Evolutionary conservation across 2,329 filamentous ascomycete genomes (phyloP).

Genomic region (Ophiostoma populinum): DNA sequence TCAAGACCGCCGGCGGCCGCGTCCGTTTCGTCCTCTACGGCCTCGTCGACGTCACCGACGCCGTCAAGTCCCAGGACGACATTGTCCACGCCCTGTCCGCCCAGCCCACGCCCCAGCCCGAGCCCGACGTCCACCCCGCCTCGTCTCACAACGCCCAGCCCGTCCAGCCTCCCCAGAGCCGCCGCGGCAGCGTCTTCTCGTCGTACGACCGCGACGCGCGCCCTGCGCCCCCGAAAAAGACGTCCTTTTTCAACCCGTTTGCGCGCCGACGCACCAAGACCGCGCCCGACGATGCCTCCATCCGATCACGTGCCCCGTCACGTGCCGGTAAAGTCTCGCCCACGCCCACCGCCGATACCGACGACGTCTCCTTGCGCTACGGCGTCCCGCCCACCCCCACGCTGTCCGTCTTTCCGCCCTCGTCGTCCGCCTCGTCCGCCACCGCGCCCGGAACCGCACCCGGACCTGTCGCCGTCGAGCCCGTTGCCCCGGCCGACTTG

Average conservation of each 20-base stretch:
- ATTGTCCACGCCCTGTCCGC: slow-evolving; percentile 30
- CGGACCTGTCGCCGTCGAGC: no score
- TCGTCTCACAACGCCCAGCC: background rate
- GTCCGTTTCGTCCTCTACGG: slow-evolving; percentile 36
- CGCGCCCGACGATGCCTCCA: background rate
- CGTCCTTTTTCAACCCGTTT: slow-evolving; percentile 10
- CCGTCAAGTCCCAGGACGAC: slow-evolving; percentile 31
- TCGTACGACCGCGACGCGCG: background rate
- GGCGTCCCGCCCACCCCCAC: no score
- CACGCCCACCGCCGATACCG: background rate
- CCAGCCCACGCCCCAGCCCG: slow-evolving; percentile 14
- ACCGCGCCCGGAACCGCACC: no score
- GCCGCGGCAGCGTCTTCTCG: background rate
- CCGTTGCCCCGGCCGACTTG: background rate
- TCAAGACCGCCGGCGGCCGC: slow-evolving; percentile 29
- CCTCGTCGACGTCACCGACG: slow-evolving; percentile 39
- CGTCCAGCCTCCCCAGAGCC: background rate
- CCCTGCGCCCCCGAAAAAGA: background rate
- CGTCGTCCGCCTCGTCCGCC: no score
- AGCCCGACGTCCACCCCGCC: background rate
- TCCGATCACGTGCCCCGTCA: background rate
- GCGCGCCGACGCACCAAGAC: slow-evolving; percentile 5
- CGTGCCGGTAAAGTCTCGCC: background rate
- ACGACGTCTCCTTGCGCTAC: background rate
- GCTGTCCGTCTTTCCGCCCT: no score